phyloP scores from a whole-genome alignment of 2,329 filamentous ascomycete species.

The Zopfia rhizophila region DNA sequence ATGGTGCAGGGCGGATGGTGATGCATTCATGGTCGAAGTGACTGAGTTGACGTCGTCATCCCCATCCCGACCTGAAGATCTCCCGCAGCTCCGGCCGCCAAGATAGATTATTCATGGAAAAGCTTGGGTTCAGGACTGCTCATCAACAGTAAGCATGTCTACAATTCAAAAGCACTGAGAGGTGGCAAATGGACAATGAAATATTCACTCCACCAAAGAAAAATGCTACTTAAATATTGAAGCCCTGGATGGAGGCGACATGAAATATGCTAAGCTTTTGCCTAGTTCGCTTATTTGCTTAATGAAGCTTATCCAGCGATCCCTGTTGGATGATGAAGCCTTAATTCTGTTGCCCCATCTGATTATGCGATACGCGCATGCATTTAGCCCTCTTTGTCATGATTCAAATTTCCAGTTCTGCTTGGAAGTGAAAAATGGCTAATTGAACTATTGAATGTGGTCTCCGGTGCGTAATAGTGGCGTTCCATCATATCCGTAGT shows the following conservation, averaged over 20 bases:
- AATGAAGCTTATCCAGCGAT: conserved; percentile 19
- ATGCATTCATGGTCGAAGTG: conserved; percentile 24
- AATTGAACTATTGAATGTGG: conserved; percentile 20
- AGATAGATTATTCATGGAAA: conserved; percentile 2
- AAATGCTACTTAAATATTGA: too few relatives aligned
- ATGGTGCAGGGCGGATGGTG: conserved; percentile 35
- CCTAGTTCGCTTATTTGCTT: conserved; percentile 44
- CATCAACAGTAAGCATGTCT: too few relatives aligned
- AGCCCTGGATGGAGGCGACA: too few relatives aligned
- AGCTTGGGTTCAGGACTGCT: conserved; percentile 8
- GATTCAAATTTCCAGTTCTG: conserved; percentile 15
- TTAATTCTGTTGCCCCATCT: conserved; percentile 12
- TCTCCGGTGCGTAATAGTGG: conserved; percentile 29
- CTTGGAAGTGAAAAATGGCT: conserved; percentile 9
- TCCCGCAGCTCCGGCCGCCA: conserved; percentile 32
- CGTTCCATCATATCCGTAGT: conserved; percentile 23
- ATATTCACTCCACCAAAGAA: too few relatives aligned
- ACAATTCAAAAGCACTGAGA: too few relatives aligned
- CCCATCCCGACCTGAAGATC: conserved; percentile 20
- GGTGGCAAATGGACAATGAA: too few relatives aligned
- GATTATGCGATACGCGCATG: conserved; percentile 44
- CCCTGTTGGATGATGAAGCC: too few relatives aligned
- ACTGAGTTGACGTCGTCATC: conserved; percentile 18
- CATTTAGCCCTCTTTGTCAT: conserved; percentile 33
- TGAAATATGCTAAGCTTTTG: conserved; percentile 45